phyloP scores from a whole-genome alignment of 2,329 filamentous ascomycete species.

The Cercospora brassicicola region DNA sequence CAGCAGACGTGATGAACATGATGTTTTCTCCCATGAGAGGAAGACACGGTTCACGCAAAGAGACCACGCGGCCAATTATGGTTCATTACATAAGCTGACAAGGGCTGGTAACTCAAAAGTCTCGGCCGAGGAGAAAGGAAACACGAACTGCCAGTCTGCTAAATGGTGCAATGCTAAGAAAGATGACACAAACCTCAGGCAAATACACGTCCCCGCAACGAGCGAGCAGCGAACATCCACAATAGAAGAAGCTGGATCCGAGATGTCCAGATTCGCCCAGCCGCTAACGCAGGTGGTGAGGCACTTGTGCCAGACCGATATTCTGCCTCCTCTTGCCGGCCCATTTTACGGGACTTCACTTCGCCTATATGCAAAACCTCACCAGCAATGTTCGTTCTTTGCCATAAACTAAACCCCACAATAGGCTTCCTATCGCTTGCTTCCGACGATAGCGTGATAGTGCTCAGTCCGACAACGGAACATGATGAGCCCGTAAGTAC shows the following conservation, averaged over 20 bases:
- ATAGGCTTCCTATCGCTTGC: not conserved
- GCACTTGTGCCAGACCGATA: not conserved
- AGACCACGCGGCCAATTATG: not conserved
- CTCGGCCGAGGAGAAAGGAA: not conserved
- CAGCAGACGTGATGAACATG: not conserved
- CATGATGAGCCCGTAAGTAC: conserved; percentile 12
- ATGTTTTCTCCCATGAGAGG: not conserved
- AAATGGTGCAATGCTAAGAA: not conserved
- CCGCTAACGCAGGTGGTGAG: not conserved
- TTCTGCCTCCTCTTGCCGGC: not conserved
- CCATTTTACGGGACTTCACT: not conserved
- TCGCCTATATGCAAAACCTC: not conserved
- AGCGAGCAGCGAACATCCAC: not conserved
- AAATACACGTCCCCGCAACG: not conserved
- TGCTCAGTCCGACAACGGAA: conserved; percentile 9
- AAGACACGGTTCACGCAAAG: not conserved
- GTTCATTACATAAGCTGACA: not conserved
- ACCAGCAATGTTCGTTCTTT: not conserved
- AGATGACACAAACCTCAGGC: not conserved
- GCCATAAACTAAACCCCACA: not conserved
- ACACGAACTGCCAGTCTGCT: not conserved
- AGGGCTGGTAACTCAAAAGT: not conserved
- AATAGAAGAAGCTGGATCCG: not conserved
- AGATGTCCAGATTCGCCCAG: conserved; percentile 2
- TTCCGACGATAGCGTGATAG: conserved; percentile 7